phyloP scores from a whole-genome alignment of 1,284 basidiomycete species.

The Pseudomicrostroma phylloplanum region DNA sequence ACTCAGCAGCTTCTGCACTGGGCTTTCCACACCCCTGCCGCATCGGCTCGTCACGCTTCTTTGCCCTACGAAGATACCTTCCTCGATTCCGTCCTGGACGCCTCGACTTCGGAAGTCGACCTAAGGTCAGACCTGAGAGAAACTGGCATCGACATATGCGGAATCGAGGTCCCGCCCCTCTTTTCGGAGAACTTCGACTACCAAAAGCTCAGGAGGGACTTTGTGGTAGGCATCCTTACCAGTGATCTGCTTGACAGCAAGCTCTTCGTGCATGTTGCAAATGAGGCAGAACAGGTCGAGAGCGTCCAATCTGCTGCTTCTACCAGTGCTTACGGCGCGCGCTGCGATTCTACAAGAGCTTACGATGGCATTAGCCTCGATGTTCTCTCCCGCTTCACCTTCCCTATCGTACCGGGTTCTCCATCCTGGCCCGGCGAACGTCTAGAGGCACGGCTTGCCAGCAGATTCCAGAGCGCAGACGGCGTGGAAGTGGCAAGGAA shows the following conservation, averaged over 20 bases:
- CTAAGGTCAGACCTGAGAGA: slow-evolving; percentile 80
- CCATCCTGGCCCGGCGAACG: slow-evolving; percentile 52
- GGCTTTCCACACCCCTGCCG: background rate
- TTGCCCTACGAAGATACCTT: slow-evolving; percentile 21
- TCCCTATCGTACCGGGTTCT: slow-evolving; percentile 87
- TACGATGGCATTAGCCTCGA: slow-evolving; percentile 60
- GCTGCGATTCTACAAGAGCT: slow-evolving; percentile 34
- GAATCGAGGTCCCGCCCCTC: slow-evolving; percentile 85
- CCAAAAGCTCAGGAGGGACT: slow-evolving; percentile 80
- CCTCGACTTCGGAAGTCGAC: slow-evolving; percentile 60
- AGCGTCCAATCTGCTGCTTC: background rate
- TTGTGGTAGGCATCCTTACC: slow-evolving; percentile 91
- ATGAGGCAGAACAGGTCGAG: slow-evolving; percentile 61
- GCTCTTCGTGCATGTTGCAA: slow-evolving; percentile 72
- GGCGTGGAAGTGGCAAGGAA: slow-evolving; percentile 4
- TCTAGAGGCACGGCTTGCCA: slow-evolving; percentile 6
- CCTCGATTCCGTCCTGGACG: slow-evolving; percentile 20
- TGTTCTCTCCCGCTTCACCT: slow-evolving; percentile 83
- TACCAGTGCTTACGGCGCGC: slow-evolving; percentile 35
- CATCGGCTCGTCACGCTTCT: background rate
- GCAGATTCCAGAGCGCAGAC: slow-evolving; percentile 29
- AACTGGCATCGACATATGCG: slow-evolving; percentile 59
- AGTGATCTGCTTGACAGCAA: slow-evolving; percentile 92
- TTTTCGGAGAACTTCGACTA: slow-evolving; percentile 99
- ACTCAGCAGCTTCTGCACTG: background rate